Evolutionary conservation across 441 rosid species (phyloP).

Genomic region (Bocquillonia castaneifolia): DNA sequence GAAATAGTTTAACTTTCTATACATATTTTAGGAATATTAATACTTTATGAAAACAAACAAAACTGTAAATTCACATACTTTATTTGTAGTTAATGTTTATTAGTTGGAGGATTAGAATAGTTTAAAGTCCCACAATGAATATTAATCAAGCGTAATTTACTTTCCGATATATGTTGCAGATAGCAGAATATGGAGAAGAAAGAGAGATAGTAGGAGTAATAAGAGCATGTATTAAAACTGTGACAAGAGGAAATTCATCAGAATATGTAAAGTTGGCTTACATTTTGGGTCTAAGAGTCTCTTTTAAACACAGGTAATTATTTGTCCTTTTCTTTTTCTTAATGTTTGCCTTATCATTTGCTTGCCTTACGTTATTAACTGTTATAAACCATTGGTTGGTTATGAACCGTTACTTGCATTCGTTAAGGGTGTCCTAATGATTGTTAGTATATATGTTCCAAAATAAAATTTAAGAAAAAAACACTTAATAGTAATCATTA

Average conservation of each 20-base stretch:
- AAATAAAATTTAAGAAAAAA: background rate
- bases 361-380: background rate
- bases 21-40: no score
- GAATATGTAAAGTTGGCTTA: conserved; percentile 44
- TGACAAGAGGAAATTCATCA: conserved; percentile 42
- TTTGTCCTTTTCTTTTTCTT: background rate
- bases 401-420: background rate
- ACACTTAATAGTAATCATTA: background rate
- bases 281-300: conserved; percentile 64
- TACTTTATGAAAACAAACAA: no score
- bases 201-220: conserved; percentile 58
- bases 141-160: no score
- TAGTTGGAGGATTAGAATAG: no score
- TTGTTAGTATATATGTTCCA: background rate
- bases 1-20: no score
- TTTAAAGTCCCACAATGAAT: no score
- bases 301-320: conserved; percentile 52
- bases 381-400: background rate
- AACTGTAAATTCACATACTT: no score
- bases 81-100: no score
- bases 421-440: background rate
- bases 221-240: conserved; percentile 65
- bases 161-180: conserved; percentile 26
- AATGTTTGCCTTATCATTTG: background rate
- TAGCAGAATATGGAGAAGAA: conserved; percentile 60